phyloP scores from a whole-genome alignment of 2,329 filamentous ascomycete genomes.

The Colletotrichum sp. region DNA sequence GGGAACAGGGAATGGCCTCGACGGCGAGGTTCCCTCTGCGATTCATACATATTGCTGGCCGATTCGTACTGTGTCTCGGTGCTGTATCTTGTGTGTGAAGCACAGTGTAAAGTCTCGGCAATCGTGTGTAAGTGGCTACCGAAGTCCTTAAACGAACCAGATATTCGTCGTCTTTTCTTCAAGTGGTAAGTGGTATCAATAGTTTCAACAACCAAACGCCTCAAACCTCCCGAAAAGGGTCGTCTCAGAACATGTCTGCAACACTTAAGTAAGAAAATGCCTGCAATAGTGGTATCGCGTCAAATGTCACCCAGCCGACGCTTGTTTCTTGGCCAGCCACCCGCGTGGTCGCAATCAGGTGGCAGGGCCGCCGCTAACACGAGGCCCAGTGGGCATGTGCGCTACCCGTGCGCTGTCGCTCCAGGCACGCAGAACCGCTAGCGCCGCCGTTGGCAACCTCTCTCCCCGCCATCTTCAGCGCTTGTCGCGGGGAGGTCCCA shows the following conservation, averaged over 20 bases:
- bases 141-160: neutral
- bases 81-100: neutral
- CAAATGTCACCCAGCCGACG: neutral
- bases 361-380: conserved; percentile 14
- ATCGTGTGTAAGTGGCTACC: neutral
- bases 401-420: conserved; percentile 4
- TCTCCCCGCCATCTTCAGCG: conserved; percentile 12
- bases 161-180: neutral
- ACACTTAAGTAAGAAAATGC: conserved; percentile 4
- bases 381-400: neutral
- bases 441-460: neutral
- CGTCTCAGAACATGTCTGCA: neutral
- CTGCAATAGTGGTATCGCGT: neutral
- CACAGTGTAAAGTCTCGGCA: neutral
- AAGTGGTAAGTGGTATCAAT: neutral
- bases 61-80: neutral
- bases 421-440: neutral
- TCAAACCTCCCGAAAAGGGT: neutral
- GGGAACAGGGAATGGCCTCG: conserved; percentile 5
- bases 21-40: neutral
- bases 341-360: neutral
- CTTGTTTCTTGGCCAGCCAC: conserved; percentile 5
- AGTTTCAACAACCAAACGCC: neutral
- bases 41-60: conserved; percentile 1
- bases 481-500: conserved; percentile 2